Evolutionary conservation across 345 rosid species (phyloP), one percentile per base, ranked within the genome.

Genomic region (Ricinus communis): DNA sequence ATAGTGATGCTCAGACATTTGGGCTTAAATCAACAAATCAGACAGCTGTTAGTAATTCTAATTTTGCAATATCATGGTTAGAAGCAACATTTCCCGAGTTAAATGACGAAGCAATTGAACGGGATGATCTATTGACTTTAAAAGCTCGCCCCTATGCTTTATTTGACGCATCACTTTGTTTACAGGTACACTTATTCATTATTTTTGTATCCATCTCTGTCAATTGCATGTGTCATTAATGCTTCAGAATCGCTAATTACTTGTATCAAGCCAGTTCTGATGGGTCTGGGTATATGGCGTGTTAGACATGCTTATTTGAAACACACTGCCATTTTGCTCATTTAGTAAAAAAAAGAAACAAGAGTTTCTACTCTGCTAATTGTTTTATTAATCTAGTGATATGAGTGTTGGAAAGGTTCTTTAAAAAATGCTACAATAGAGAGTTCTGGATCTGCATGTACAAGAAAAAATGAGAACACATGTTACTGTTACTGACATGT

Each of bases 1-100:
- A 86, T 82, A 80, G 61, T 54, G 99, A 96, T 87, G 99, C 97
- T 79, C 85, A 85, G 61, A 81, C 84, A 25, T 83, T 76, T 82
- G 97, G 97, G 71, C 71, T 83, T 83, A 85, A 83, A 71, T 93
- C 97, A 65, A 62, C 85, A 71, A 86, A 87, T 81, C 75, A 89
- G 2, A 49, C 61, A 54, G 96, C 95, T 69, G 85, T 86, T 74
- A 79, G 65, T 75, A 91, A 93, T 83, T 89, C 91, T 82, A 88
- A 70, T 76, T 73, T 83, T 71, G 98, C 96, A 78, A 91, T 93
- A 70, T 87, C 90, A 76, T 96, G 96, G 98, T 80, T 93, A 85
- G 98, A 96, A 87, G 87, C 90, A 72, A 88, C 87, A 54, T 96
- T 96, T 84, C 92, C 96, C 51, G 97, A 87, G 81, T 67, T 93